Conservation (phyloP, 352 stramenopile genomes). For the Phytopythium delawarense region DNA sequence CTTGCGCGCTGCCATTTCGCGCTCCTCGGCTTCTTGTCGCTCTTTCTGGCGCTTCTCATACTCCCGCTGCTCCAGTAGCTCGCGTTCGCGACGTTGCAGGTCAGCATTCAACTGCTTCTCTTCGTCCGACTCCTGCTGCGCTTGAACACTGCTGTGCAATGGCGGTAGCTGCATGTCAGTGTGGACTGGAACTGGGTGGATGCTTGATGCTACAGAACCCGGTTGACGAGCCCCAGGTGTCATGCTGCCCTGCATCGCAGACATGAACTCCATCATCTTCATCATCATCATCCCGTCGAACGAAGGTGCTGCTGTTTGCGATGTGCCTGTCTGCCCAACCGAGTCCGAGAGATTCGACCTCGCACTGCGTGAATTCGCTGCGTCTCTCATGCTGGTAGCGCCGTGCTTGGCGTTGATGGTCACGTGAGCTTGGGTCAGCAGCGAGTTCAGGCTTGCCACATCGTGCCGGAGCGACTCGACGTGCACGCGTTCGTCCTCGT, state of each 20-base stretch:
- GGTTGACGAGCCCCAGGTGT: not conserved
- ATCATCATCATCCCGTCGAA: constrained; percentile 45
- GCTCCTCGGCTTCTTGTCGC: constrained; percentile 33
- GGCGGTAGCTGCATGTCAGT: not conserved
- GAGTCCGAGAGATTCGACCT: not conserved
- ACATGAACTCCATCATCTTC: constrained; percentile 70
- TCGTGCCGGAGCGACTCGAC: constrained; percentile 66
- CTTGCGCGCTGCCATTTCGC: constrained; percentile 28
- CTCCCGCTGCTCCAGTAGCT: constrained; percentile 47
- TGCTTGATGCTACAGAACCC: not conserved
- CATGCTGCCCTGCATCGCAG: constrained; percentile 4
- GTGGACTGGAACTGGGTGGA: not conserved
- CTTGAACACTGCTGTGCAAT: not conserved
- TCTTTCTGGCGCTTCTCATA: constrained; percentile 36
- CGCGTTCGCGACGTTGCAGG: constrained; percentile 34
- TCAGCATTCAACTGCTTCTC: constrained; percentile 23
- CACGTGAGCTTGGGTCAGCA: constrained; percentile 58
- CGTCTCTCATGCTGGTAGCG: not conserved
- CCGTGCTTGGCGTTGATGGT: constrained; percentile 42
- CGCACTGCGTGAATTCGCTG: not conserved
- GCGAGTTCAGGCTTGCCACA: constrained; percentile 49
- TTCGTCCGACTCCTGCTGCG: constrained; percentile 1
- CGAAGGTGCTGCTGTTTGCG: not conserved
- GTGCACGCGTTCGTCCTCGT: constrained; percentile 75
- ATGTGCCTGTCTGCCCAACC: not conserved